Evolutionary conservation across 768 basidiomycete species (phyloP), one percentile per base, ranked within the genome.

Genomic region (Phaffia australis): DNA sequence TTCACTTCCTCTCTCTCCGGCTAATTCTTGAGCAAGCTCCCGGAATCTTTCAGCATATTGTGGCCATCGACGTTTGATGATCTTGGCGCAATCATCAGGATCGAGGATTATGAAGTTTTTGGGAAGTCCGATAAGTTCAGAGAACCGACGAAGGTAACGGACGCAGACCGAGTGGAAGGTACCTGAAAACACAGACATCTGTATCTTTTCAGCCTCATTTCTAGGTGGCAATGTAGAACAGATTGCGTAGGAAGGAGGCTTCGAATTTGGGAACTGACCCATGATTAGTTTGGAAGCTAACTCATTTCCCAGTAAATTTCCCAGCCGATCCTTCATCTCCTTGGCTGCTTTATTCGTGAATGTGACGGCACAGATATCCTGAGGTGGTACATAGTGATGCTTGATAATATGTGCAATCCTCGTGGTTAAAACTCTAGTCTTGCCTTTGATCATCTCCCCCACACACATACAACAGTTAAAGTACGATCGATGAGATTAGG

Each of bases 291-390:
- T 77, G 14, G 78, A 76, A 0, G 84, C 85, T 2, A 72, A 72
- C 35, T 81, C 75, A 50, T 83, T 80, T 5, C 89, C 89, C 47
- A 94, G 80, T 3, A 91, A 76, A 68, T 81, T 82, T 23, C 77
- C 76, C 35, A 94, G 78, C 4, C 90, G 81, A 60, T 83, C 80
- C 60, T 82, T 81, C 89, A 92, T 91, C 78, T 92, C 90, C 68
- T 83, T 86, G 0, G 89, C 88, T 18, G 89, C 89, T 75, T 89
- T 90, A 78, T 90, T 90, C 9, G 89, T 91, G 75, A 92, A 94
- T 0, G 83, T 94, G 15, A 92, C 87, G 2, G 86, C 85, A 71
- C 85, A 86, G 75, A 88, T 85, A n/a, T 83, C 79, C 3, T 79
- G 78, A 1, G 87, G 82, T 14, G 79, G 73, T 14, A 86, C 72